phyloP scores from a whole-genome alignment of 2,329 filamentous ascomycete species.

The Xylaria sp. region DNA sequence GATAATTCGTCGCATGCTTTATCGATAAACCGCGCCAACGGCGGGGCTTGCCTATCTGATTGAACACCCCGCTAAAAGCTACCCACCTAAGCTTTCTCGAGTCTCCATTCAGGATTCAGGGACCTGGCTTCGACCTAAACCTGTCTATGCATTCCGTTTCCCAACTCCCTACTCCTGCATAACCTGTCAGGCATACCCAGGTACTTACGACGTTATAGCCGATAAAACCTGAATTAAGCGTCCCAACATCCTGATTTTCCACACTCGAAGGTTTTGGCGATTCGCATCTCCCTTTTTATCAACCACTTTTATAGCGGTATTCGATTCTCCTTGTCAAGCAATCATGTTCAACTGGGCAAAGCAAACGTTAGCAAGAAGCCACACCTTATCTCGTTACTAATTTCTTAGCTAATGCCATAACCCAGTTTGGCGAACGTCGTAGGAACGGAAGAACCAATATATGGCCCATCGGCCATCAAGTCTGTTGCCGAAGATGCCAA shows the following conservation, averaged over 20 bases:
- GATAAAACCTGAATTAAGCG: not conserved
- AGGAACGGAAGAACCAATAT: slow-evolving; percentile 95
- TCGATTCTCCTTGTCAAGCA: slow-evolving; percentile 46
- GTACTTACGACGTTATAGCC: slow-evolving; percentile 6
- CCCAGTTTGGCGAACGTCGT: slow-evolving; percentile 79
- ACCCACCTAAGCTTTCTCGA: slow-evolving; percentile 17
- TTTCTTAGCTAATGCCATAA: slow-evolving; percentile 43
- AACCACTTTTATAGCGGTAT: not conserved
- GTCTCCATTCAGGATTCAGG: slow-evolving; percentile 13
- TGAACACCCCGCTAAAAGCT: too few relatives aligned
- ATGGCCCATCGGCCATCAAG: slow-evolving; percentile 87
- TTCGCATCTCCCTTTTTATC: not conserved
- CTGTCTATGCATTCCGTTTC: slow-evolving; percentile 15
- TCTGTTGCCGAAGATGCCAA: slow-evolving; percentile 85
- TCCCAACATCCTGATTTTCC: slow-evolving; percentile 4
- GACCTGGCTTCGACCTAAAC: slow-evolving; percentile 12
- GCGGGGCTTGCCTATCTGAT: slow-evolving; percentile 32
- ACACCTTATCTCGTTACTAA: slow-evolving; percentile 37
- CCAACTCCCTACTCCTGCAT: slow-evolving; percentile 32
- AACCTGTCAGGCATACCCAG: slow-evolving; percentile 7
- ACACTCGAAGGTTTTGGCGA: not conserved
- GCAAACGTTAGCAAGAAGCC: slow-evolving; percentile 73
- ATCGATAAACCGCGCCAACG: slow-evolving; percentile 34
- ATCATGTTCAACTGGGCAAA: slow-evolving; percentile 95
- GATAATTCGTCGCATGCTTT: not conserved